Percentiles rank a stretch among this genome's conserved stretches.
Evolutionary conservation across 768 basidiomycete genomes (phyloP).

Genomic region (Tulasnella sp.): DNA sequence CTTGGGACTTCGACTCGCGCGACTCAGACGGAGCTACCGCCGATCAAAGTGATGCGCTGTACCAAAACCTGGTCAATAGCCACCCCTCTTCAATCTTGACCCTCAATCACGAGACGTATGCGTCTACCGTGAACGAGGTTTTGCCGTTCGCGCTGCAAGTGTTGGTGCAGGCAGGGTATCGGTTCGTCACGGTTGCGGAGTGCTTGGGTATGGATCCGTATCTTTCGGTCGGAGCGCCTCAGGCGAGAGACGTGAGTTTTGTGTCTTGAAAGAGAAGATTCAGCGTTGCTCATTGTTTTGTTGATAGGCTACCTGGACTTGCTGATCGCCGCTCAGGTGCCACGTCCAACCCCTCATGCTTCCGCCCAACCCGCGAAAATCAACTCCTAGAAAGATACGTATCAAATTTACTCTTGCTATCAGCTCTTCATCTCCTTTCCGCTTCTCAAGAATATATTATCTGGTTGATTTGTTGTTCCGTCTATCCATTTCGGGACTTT

Average conservation of each 20-base stretch:
- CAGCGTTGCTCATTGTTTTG: background rate
- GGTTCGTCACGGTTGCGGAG: background rate
- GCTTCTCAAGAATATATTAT: no score
- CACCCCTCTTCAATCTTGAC: slow-evolving; percentile 4
- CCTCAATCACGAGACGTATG: slow-evolving; percentile 17
- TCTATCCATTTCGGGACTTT: no score
- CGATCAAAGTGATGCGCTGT: background rate
- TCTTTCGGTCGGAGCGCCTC: background rate
- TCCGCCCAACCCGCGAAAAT: no score
- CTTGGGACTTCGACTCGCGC: slow-evolving; percentile 13
- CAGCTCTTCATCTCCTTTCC: no score
- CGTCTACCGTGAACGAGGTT: background rate
- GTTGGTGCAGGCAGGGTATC: background rate
- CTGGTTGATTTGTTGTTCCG: no score
- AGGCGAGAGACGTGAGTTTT: background rate
- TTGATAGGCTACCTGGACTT: background rate
- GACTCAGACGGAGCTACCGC: slow-evolving; percentile 1
- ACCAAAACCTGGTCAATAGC: background rate
- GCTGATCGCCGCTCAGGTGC: no score
- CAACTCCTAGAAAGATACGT: no score
- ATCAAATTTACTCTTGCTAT: no score
- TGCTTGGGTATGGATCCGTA: background rate
- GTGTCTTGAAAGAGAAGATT: background rate
- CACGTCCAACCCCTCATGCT: no score
- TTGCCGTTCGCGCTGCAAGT: background rate